Percentiles rank a stretch among this genome's conserved stretches.
Evolutionary conservation across 108 stramenopile species (phyloP).

Genomic region (Nitzschia sp.): DNA sequence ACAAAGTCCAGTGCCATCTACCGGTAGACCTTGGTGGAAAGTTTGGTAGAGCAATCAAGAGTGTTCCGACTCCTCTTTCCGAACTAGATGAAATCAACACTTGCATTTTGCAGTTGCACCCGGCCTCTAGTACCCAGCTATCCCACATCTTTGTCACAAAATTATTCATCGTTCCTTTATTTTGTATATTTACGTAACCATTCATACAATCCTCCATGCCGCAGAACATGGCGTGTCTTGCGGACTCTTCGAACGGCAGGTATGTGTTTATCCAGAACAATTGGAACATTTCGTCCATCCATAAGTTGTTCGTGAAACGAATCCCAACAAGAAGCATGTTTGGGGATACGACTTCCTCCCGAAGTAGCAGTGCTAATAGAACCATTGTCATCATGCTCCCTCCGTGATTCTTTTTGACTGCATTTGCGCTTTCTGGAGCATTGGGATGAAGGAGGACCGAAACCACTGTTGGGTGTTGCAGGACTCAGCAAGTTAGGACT

Average conservation of each 20-base stretch:
- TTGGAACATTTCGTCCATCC: not conserved
- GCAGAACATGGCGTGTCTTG: not conserved
- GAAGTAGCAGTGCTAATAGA: not conserved
- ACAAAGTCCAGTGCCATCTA: too few species aligned
- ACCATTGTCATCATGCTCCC: not conserved
- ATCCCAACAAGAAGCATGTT: constrained; percentile 2
- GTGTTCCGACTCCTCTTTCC: too few species aligned
- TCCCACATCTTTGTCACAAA: too few species aligned
- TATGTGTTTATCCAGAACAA: not conserved
- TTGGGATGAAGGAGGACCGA: not conserved
- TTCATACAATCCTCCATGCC: constrained; percentile 3
- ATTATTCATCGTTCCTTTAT: too few species aligned
- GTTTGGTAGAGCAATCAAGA: not conserved
- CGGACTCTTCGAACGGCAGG: too few species aligned
- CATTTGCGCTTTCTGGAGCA: not conserved
- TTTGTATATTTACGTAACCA: constrained; percentile 3
- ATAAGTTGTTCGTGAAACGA: not conserved
- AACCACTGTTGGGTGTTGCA: not conserved
- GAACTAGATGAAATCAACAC: too few species aligned
- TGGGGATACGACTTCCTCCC: not conserved
- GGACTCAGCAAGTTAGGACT: not conserved
- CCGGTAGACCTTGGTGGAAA: constrained; percentile 1
- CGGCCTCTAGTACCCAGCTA: not conserved
- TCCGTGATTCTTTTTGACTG: not conserved
- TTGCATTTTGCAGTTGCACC: not conserved